phyloP scores from a whole-genome alignment of 345 rosid species.

The Turnera subulata region DNA sequence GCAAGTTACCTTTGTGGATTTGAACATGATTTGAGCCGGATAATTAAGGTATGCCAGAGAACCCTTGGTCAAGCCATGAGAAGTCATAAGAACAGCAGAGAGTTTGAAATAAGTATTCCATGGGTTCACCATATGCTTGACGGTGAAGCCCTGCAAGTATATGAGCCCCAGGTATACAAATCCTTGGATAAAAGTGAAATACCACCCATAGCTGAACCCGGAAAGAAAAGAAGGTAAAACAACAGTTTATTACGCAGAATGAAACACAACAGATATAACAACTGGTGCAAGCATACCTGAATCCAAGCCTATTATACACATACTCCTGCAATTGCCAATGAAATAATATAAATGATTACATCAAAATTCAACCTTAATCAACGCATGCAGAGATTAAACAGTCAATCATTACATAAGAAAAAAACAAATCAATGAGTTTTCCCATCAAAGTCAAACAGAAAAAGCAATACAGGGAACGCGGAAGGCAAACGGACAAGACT shows the following conservation, averaged over 20 bases:
- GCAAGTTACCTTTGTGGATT: slow-evolving; percentile 84
- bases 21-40: slow-evolving; percentile 92
- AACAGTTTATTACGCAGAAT: no score
- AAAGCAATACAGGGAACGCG: no score
- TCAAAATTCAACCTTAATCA: background rate
- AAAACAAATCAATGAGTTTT: background rate
- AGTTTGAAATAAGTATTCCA: slow-evolving; percentile 93
- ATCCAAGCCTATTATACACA: slow-evolving; percentile 84
- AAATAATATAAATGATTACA: no score
- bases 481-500: no score
- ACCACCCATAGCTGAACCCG: slow-evolving; percentile 87
- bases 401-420: background rate
- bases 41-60: slow-evolving; percentile 95
- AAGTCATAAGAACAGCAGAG: slow-evolving; percentile 98
- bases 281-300: slow-evolving; percentile 44
- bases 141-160: slow-evolving; percentile 87
- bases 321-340: slow-evolving; percentile 67
- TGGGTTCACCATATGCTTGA: slow-evolving; percentile 89
- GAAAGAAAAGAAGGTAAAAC: background rate
- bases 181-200: slow-evolving; percentile 97
- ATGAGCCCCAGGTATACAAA: slow-evolving; percentile 82
- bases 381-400: background rate
- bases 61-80: slow-evolving; percentile 93
- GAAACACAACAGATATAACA: no score
- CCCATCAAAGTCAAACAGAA: background rate